Evolutionary conservation across 1,284 basidiomycete genomes (phyloP), one percentile per base, ranked within the genome.

Genomic region (Cutaneotrichosporon cutaneum): DNA sequence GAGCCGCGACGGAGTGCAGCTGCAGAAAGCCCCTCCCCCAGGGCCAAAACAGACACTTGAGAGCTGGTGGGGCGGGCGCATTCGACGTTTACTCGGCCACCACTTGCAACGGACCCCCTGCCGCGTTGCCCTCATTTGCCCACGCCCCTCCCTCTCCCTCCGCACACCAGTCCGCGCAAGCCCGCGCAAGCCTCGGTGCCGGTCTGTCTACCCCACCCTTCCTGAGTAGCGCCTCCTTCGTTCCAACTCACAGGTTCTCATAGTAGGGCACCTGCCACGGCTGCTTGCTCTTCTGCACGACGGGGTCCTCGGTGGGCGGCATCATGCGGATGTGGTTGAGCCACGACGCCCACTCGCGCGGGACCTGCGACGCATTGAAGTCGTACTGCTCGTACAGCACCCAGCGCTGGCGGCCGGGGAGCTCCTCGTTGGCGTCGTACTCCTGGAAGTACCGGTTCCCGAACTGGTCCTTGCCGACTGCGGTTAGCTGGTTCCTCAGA

Each of bases 271-370:
- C 84, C 78, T 91, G 85, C 94, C 94, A 97, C 1, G 87, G 80
- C 7, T 88, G 91, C 47, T 85, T 84, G 54, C 84, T 76, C 57
- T 82, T 84, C 73, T 88, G 83, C 75, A 94, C 81, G 35, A 92
- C 80, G 0, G 83, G 76, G 73, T 96, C 94, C 67, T 88, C 82
- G 2, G 84, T 81, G 1, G 94, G 94, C 7, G 91, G 85, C 44
- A 87, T 84, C 68, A 87, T 85, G 54, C 94, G 90, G 72, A 94
- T 95, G 75, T 95, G 92, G n/a, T 84, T 83, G 32, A 96, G 79
- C 94, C 94, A 97, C 9, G 92, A 86, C 79, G 94, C 92, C 94
- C 94, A 96, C 79, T 94, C 92, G 2, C 92, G 85, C 33, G 92
- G 90, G 39, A 94, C 87, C 82, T 97, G 94, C 0, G 90, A 86